These are phyloP conservation scores for Lactarius hengduanensis DNA, from an alignment of 768 basidiomycete species.

Conservation along the genomic window DNA sequence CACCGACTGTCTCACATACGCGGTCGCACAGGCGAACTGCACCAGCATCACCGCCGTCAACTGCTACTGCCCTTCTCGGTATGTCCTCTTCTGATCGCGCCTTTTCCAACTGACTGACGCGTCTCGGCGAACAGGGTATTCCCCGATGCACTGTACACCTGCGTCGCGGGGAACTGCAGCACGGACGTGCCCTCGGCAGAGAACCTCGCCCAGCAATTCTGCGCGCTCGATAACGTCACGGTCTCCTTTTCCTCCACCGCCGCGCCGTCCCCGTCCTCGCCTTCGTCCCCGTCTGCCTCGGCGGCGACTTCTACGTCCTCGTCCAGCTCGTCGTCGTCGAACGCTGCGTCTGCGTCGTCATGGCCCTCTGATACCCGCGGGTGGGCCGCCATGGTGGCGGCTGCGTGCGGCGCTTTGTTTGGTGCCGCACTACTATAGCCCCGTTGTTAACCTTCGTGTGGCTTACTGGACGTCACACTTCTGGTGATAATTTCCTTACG, in stretches of 20 bases:
- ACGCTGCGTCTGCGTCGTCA: background rate
- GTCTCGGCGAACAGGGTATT: slow-evolving; percentile 35
- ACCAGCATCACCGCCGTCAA: slow-evolving; percentile 46
- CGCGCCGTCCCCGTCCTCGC: slow-evolving; percentile 20
- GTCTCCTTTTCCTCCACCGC: slow-evolving; percentile 41
- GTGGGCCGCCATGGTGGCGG: slow-evolving; percentile 10
- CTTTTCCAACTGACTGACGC: background rate
- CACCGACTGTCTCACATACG: slow-evolving; percentile 43
- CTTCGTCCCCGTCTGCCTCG: background rate
- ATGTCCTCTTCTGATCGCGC: too few relatives aligned
- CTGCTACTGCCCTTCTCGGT: slow-evolving; percentile 48
- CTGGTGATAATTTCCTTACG: background rate
- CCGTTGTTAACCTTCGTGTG: background rate
- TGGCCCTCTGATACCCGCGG: slow-evolving; percentile 7
- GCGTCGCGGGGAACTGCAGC: slow-evolving; percentile 41
- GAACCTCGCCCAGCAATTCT: slow-evolving; percentile 48
- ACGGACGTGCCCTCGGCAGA: slow-evolving; percentile 42
- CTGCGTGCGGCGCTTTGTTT: slow-evolving; percentile 14
- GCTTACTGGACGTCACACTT: background rate
- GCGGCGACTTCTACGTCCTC: background rate
- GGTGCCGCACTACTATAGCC: slow-evolving; percentile 19
- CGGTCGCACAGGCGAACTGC: slow-evolving; percentile 43
- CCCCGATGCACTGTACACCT: slow-evolving; percentile 39
- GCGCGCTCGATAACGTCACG: slow-evolving; percentile 40
- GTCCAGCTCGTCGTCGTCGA: background rate